phyloP scores from a whole-genome alignment of 768 basidiomycete species.

The Lanmaoa pseudosensibilis region DNA sequence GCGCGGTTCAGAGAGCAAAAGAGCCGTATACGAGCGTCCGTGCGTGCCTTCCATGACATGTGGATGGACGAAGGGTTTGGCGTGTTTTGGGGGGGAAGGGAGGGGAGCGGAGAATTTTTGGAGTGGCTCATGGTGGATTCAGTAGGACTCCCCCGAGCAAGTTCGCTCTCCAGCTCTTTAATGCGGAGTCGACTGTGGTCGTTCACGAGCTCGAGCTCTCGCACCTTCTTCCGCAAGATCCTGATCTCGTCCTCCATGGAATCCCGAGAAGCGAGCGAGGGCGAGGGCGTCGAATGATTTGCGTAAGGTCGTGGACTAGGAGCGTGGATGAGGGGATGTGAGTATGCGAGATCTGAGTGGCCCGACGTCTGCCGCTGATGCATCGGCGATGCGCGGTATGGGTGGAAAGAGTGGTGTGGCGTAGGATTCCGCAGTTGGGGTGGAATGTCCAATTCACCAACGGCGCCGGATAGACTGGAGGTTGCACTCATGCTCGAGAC shows the following conservation, averaged over 20 bases:
- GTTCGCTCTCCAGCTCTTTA: slow-evolving; percentile 47
- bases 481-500: slow-evolving; percentile 46
- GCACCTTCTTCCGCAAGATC: slow-evolving; percentile 55
- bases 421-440: slow-evolving; percentile 33
- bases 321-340: slow-evolving; percentile 15
- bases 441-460: slow-evolving; percentile 52
- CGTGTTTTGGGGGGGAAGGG: slow-evolving; percentile 26
- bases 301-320: slow-evolving; percentile 20
- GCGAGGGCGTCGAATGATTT: slow-evolving; percentile 18
- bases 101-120: slow-evolving; percentile 8
- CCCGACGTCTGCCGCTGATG: slow-evolving; percentile 25
- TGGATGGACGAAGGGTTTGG: slow-evolving; percentile 46
- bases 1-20: slow-evolving; percentile 85
- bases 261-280: slow-evolving; percentile 18
- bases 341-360: slow-evolving; percentile 22
- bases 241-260: slow-evolving; percentile 50
- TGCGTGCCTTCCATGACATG: slow-evolving; percentile 68
- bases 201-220: slow-evolving; percentile 63
- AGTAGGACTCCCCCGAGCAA: slow-evolving; percentile 34
- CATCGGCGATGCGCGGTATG: slow-evolving; percentile 23
- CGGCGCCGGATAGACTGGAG: slow-evolving; percentile 59
- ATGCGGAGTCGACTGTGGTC: slow-evolving; percentile 49
- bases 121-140: slow-evolving; percentile 25
- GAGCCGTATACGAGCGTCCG: slow-evolving; percentile 65
- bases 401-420: slow-evolving; percentile 30